phyloP scores from a whole-genome alignment of 768 basidiomycete species.

The Termitomyces sp. region DNA sequence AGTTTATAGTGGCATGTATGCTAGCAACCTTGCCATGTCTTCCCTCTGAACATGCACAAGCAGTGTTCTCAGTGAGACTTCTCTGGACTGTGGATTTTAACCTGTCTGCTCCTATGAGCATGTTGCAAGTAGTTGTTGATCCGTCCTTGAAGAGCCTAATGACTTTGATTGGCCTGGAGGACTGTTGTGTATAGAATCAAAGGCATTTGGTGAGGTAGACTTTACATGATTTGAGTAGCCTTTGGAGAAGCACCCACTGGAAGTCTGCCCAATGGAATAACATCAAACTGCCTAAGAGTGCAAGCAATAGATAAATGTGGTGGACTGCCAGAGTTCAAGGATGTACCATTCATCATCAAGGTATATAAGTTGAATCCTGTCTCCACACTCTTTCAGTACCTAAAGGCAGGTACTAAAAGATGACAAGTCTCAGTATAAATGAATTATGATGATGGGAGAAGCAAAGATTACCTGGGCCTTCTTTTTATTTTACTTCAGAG shows the following conservation, averaged over 20 bases:
- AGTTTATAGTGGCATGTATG: constrained; percentile 41
- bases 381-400: constrained; percentile 57
- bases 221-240: constrained; percentile 41
- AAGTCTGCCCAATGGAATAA: constrained; percentile 67
- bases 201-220: constrained; percentile 57
- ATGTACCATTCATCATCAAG: constrained; percentile 53
- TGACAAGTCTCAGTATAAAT: constrained; percentile 2
- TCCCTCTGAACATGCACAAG: constrained; percentile 29
- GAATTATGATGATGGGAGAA: background rate
- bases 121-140: constrained; percentile 52
- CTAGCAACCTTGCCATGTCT: constrained; percentile 34
- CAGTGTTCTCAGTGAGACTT: constrained; percentile 32
- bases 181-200: constrained; percentile 46
- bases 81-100: constrained; percentile 52
- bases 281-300: constrained; percentile 41
- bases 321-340: background rate
- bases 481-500: constrained; percentile 31
- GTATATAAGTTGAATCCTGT: constrained; percentile 51
- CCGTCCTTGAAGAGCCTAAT: constrained; percentile 66
- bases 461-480: constrained; percentile 35
- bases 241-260: constrained; percentile 50
- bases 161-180: constrained; percentile 40
- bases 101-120: constrained; percentile 71
- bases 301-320: constrained; percentile 8
- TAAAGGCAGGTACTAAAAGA: constrained; percentile 43